phyloP scores from a whole-genome alignment of 2,329 filamentous ascomycete species.

The Paracamarosporium sp. region DNA sequence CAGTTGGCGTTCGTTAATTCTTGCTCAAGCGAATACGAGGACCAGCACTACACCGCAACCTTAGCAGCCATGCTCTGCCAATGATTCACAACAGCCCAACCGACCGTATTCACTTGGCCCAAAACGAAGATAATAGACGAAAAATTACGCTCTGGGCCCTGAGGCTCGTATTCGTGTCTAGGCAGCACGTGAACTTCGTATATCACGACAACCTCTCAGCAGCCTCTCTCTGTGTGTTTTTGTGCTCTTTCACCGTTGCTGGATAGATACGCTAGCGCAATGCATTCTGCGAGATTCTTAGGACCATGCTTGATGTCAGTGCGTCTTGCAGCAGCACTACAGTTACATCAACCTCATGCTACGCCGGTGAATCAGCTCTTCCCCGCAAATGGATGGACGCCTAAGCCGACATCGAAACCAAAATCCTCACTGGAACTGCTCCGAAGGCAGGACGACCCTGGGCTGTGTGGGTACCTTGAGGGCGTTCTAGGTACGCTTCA shows the following conservation, averaged over 20 bases:
- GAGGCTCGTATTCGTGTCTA: background rate
- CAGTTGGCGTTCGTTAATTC: too few species aligned
- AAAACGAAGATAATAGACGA: background rate
- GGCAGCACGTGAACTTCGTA: background rate
- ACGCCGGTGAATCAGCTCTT: slow-evolving; percentile 10
- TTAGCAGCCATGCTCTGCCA: background rate
- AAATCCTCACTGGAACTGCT: slow-evolving; percentile 11
- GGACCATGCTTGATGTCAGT: background rate
- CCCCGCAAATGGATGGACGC: slow-evolving; percentile 16
- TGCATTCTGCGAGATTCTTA: background rate
- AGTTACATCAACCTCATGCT: slow-evolving; percentile 14
- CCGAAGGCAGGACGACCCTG: slow-evolving; percentile 13
- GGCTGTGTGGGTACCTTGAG: slow-evolving; percentile 17
- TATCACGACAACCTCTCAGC: too few species aligned
- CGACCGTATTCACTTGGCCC: background rate
- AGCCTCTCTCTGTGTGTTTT: background rate
- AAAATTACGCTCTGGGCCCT: background rate
- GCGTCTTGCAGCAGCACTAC: background rate
- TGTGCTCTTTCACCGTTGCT: background rate
- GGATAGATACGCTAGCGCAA: background rate
- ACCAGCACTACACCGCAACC: background rate
- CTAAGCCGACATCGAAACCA: slow-evolving; percentile 13
- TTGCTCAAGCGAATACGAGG: background rate
- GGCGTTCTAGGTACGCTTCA: slow-evolving; percentile 13
- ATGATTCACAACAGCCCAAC: background rate